Percentiles rank a stretch among this genome's conserved stretches.
phyloP scores from a whole-genome alignment of 2,329 filamentous ascomycete species.

The Fusarium acutatum region DNA sequence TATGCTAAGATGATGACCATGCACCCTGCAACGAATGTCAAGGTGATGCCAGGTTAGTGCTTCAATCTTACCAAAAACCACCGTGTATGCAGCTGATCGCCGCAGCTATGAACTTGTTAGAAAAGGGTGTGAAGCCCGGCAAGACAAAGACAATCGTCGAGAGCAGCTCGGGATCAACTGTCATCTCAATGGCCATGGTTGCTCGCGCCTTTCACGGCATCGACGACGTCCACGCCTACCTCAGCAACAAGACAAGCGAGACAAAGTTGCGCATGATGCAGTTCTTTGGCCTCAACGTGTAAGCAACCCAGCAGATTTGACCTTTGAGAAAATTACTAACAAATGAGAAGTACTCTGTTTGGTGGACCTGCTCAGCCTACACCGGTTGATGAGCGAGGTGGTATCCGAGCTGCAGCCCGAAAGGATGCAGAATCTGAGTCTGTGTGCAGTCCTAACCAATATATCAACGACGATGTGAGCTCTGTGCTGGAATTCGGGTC shows the following conservation, averaged over 20 bases:
- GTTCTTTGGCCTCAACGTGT: slow-evolving; percentile 48
- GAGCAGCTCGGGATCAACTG: slow-evolving; percentile 69
- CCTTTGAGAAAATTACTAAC: neutral
- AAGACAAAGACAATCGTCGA: slow-evolving; percentile 65
- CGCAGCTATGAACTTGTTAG: slow-evolving; percentile 56
- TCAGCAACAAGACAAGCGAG: slow-evolving; percentile 58
- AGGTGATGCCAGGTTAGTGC: slow-evolving; percentile 63
- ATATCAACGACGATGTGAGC: slow-evolving; percentile 46
- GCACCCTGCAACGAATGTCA: slow-evolving; percentile 70
- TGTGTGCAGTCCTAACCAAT: slow-evolving; percentile 46
- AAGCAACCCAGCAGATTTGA: slow-evolving; percentile 1
- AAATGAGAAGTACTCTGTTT: slow-evolving; percentile 40
- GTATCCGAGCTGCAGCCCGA: slow-evolving; percentile 43
- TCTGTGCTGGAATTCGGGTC: fast-evolving
- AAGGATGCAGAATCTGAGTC: slow-evolving; percentile 43
- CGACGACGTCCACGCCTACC: slow-evolving; percentile 53
- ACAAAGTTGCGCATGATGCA: slow-evolving; percentile 46
- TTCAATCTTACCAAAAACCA: neutral
- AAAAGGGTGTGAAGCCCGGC: slow-evolving; percentile 53
- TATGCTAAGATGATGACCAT: slow-evolving; percentile 72
- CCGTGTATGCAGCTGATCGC: slow-evolving; percentile 8
- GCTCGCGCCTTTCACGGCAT: slow-evolving; percentile 49
- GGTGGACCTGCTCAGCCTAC: slow-evolving; percentile 48
- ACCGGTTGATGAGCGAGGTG: slow-evolving; percentile 44
- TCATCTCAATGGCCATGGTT: slow-evolving; percentile 62